Base-by-base conservation (phyloP, 176 grass and related monocot species). In the Leersia perrieri region DNA sequence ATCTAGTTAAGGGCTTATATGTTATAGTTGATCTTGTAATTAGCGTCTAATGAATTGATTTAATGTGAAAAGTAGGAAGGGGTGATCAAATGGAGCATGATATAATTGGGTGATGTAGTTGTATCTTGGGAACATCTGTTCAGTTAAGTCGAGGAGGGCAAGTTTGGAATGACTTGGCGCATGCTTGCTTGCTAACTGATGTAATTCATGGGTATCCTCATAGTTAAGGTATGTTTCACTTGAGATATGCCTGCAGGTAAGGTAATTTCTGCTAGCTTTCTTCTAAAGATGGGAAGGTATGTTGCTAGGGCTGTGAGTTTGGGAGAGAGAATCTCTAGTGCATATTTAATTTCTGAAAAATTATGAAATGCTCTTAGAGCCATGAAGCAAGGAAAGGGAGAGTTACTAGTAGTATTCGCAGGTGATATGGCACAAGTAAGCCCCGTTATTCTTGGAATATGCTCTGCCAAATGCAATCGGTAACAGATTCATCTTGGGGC, bases 141-240 rank as follows among this genome's bases (percentile, higher is more conserved):
- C 25, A 29, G 78, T 8, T 63, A 12, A 70, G 38, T 62, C 51
- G 63, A 53, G 78, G 16, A 20, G 85, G 51, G 12, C 85, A 87
- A 49, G 85, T 70, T 76, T 82, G 63, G 85, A 87, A 87, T 87
- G 62, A 36, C 84, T 87, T 87, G 80, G 14, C 36, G 32, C 9
- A 75, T 30, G 68, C 26, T 70, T 73, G 40, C 80, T 75, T 39
- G 65, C 16, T 80, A 13, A 47, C 64, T 38, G 28, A 23, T 33
- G 35, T 47, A n/a, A 29, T 35, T 73, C 68, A 9, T 73, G 6
- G 77, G 1, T 26, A 71, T 40, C 16, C 41, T 78, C 45, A 34
- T 31, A 22, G 66, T 31, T 78, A 65, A 80, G 53, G 11, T 18
- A 25, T 60, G 72, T 60, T 31, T 45, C 58, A 63, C 8, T 22